Conservation (phyloP, 1,284 basidiomycete species). For the Ganoderma sinense region DNA sequence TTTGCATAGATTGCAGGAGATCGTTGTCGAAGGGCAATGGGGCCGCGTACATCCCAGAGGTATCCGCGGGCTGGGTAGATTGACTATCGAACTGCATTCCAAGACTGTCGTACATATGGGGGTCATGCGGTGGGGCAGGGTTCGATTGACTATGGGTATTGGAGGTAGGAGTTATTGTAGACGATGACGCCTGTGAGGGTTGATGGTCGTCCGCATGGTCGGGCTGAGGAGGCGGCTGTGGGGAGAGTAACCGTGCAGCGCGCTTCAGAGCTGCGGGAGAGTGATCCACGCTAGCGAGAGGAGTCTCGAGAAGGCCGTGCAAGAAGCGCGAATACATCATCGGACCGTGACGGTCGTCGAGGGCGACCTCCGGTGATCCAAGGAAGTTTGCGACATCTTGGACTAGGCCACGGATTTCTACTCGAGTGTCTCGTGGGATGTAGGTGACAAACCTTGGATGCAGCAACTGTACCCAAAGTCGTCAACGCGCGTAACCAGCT, state of each 20-base stretch:
- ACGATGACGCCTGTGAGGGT: conserved; percentile 13
- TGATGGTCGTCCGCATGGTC: conserved; percentile 5
- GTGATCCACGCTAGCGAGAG: conserved; percentile 53
- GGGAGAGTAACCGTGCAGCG: conserved; percentile 18
- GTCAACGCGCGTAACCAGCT: not conserved
- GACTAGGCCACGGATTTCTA: conserved; percentile 66
- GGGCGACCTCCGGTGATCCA: conserved; percentile 67
- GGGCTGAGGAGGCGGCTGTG: conserved; percentile 7
- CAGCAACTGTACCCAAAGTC: conserved; percentile 55
- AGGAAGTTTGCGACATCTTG: conserved; percentile 72
- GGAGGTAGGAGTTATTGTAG: not conserved
- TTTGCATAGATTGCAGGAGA: conserved; percentile 67
- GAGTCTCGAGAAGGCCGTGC: conserved; percentile 66
- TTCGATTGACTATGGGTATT: not conserved
- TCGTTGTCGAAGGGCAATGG: conserved; percentile 65
- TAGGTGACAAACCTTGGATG: conserved; percentile 75
- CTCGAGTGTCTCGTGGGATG: conserved; percentile 61
- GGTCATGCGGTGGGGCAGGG: conserved; percentile 7
- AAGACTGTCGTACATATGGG: conserved; percentile 23
- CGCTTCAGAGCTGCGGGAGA: conserved; percentile 29
- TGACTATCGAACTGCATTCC: conserved; percentile 10
- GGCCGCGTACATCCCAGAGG: conserved; percentile 57
- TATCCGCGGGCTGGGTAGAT: conserved; percentile 34
- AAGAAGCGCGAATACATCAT: conserved; percentile 80
- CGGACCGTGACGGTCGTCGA: conserved; percentile 80